Evolutionary conservation across 2,329 filamentous ascomycete genomes (phyloP).

Genomic region (Phialemoniopsis sp.): DNA sequence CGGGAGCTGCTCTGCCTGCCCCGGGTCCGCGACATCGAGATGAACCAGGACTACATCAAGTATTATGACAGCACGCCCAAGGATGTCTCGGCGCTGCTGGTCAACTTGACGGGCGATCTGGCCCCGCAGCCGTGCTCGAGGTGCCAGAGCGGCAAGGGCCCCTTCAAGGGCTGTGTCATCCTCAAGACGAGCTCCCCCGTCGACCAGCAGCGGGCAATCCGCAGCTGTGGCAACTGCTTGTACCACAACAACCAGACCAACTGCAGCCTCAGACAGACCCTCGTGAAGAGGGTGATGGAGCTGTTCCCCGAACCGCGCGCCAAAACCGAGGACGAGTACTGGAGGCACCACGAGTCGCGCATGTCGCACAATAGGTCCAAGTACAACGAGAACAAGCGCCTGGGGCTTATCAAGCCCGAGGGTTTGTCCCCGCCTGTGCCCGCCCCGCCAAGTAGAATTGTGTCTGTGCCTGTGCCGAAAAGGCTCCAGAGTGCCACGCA

Average conservation of each 20-base stretch:
- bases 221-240: conserved; percentile 20
- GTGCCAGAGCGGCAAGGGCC: conserved; percentile 18
- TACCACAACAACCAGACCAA: conserved; percentile 16
- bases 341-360: neutral
- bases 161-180: conserved; percentile 21
- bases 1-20: conserved; percentile 15
- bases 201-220: conserved; percentile 8
- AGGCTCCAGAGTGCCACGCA: too few relatives aligned
- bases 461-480: too few relatives aligned
- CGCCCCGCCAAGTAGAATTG: too few relatives aligned
- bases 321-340: neutral
- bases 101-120: conserved; percentile 23
- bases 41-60: conserved; percentile 16
- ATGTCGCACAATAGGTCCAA: neutral
- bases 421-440: too few relatives aligned
- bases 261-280: conserved; percentile 12
- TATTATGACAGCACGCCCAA: conserved; percentile 14
- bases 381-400: neutral
- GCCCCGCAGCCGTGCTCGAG: conserved; percentile 15
- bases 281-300: conserved; percentile 4
- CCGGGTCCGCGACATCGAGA: conserved; percentile 19
- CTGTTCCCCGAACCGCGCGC: conserved; percentile 5
- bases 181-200: conserved; percentile 7
- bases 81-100: conserved; percentile 20
- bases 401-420: neutral